Base-by-base conservation (phyloP, 495 filamentous ascomycete genomes). In the Mycothermus thermophilus region DNA sequence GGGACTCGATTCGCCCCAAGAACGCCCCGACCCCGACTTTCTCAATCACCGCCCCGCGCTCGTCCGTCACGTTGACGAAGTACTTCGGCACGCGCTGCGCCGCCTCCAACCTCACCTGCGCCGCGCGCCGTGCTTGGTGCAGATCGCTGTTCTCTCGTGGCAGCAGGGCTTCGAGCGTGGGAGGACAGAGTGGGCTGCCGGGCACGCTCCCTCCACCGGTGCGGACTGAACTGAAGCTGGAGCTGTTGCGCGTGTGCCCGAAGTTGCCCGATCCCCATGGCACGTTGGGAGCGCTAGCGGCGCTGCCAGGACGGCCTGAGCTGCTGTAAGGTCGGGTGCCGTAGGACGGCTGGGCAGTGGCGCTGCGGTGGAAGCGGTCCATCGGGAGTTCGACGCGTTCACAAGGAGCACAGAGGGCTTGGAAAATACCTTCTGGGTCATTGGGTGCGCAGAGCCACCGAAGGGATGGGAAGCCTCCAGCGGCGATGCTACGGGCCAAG, bases 381-480 rank as follows among this genome's bases (percentile, higher is more conserved):
- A 32, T 49, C 0, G 53, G 32, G 22, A 37, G 40, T 21, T 63
- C 62, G 22, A 55, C 40, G 8, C 47, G 49, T 20, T 62, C 51
- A 19, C 46, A 38, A 0, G 79, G 82, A 29, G 61, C 68, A 47
- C 82, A 88, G 10, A 83, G 68, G 0, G 62, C 61, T 43, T 88
- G 82, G 22, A 88, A 71, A 17, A 71, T 57, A 13, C 79, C 82
- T 14, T 86, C 72, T 22, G 79, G 71, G 46, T 88, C 82, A 30
- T 72, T 74, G 5, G 82, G 82, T 6, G 79, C 72, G 27, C 85
- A 74, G 10, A 94, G 53, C 2, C 59, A 60, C 29, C 68, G 67
- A 3, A 94, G 64, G 2, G 63, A 51, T 0, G 86, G 86, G 46
- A 94, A 88, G 4, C 79, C 79, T 8, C 59, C 63, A 11, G 68